Base-by-base conservation (phyloP, 108 stramenopile species). In the Aurantiochytrium sp. region DNA sequence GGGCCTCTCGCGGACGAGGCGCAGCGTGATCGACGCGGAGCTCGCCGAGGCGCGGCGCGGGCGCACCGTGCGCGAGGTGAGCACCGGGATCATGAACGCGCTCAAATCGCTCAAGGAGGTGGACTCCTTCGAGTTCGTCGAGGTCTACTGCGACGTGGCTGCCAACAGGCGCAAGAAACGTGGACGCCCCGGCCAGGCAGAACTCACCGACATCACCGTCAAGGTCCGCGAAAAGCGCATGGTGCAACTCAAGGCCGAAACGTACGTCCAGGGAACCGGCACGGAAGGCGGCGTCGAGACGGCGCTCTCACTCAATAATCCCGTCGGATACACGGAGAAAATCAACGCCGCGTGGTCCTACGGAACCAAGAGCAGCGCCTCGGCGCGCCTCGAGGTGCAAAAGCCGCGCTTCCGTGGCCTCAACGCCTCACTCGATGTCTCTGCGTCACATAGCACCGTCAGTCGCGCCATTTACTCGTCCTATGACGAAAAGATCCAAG, bases 31-130 rank as follows among this genome's bases (percentile, higher is more conserved):
- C 51, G 76, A 83, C 49, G 23, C 19, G n/a, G 76, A 83, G 76
- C 51, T 83, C 51, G n/a, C 49, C 25, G 76, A 83, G 76, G 76
- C 76, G 45, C 45, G 51, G 10, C 76, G 76, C 51, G 76, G 49
- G 43, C 45, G 76, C 49, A 83, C 45, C 18, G 76, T 83, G 18
- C 76, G 76, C 76, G 76, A 83, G 51, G 76, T 83, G 45, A 83
- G 76, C 76, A 83, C 76, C 6, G 76, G 76, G 14, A 83, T 83
- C 51, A 83, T 83, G 76, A 83, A 83, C 18, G 76, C 76, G 76
- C 51, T 83, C 49, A 47, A 53, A 45, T 53, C 45, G 19, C 51
- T 83, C 49, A 83, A 83, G 76, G 49, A 83, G 51, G 76, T 53
- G 18, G 76, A 83, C 76, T 83, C 76, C 51, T 83, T 83, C 51